A percentile compares a stretch with the other conserved stretches of the same genome.
phyloP scores from a whole-genome alignment of 768 basidiomycete genomes.

The Glaciozyma antarctica region DNA sequence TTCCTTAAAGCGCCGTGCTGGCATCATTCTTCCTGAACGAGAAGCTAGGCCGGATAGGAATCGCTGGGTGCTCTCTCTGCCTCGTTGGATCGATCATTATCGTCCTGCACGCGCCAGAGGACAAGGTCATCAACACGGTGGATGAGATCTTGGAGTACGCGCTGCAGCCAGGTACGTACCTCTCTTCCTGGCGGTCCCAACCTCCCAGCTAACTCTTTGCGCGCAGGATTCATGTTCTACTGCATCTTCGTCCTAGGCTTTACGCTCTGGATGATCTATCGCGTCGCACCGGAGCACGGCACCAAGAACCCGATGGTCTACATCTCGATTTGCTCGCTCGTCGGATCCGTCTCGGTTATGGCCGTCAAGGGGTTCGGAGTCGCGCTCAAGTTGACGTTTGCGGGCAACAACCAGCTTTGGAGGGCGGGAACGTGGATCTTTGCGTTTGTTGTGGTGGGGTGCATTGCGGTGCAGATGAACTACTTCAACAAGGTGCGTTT shows the following conservation, averaged over 20 bases:
- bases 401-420: conserved; percentile 88
- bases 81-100: conserved; percentile 84
- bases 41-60: conserved; percentile 84
- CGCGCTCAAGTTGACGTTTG: conserved; percentile 85
- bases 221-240: conserved; percentile 79
- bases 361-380: conserved; percentile 97
- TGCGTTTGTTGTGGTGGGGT: conserved; percentile 65
- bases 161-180: conserved; percentile 81
- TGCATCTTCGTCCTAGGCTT: conserved; percentile 75
- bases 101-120: conserved; percentile 90
- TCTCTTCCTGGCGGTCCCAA: conserved; percentile 61
- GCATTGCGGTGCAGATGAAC: conserved; percentile 70
- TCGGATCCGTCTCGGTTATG: conserved; percentile 97
- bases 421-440: conserved; percentile 96
- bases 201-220: conserved; percentile 74
- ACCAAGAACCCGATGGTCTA: conserved; percentile 82
- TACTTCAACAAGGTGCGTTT: conserved; percentile 63
- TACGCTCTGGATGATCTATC: conserved; percentile 75
- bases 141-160: conserved; percentile 88
- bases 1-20: conserved; percentile 62
- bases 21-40: conserved; percentile 89
- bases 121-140: conserved; percentile 83
- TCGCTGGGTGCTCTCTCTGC: conserved; percentile 73
- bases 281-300: conserved; percentile 72
- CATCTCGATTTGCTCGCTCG: conserved; percentile 90